Evolutionary conservation across 305 asterid species (phyloP), one percentile per base, ranked within the genome.

Genomic region (Fraxinus greggii): DNA sequence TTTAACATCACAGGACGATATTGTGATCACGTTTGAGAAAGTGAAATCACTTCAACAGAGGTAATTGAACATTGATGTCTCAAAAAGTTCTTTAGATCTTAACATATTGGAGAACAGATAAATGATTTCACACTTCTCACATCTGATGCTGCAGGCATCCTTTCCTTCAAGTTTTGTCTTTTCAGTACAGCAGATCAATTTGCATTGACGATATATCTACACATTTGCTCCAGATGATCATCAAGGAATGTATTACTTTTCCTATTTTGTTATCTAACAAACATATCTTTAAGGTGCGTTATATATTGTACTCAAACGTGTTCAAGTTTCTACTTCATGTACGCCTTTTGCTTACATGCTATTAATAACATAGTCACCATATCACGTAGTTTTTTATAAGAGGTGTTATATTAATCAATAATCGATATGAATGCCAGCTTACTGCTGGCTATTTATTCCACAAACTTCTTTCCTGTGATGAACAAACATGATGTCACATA

Each of bases 11-110:
- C 83, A 86, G 84, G 88, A 84, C 80, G 81, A 77, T 85, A 83
- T 83, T 80, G 76, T 82, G 81, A 83, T 70, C 85, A 83, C 88
- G 89, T 86, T 92, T 32, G 93, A 90, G 80, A 91, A 83, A 23
- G 93, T 90, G 73, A 95, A 95, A 88, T 87, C 82, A 67, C 97
- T 95, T 76, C 93, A 91, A 79, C 94, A 90, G 81, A 95, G 99
- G 98, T 93, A 89, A 72, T 76, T 72, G 10, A 63, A 40, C 72
- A 70, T 76, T 63, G 76, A 69, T 61, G 72, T 63, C 48, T 79
- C 79, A 70, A 32, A 81, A 81, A 35, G 63, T 76, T 81, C 76
- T 69, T 74, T 75, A 65, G 67, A 54, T 79, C 38, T 81, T 79
- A 42, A 38, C 31, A 45, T 78, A 45, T 78, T 15, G 24, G 79